phyloP scores from a whole-genome alignment of 164 flowering plant species.

The Liquidambar formosana region DNA sequence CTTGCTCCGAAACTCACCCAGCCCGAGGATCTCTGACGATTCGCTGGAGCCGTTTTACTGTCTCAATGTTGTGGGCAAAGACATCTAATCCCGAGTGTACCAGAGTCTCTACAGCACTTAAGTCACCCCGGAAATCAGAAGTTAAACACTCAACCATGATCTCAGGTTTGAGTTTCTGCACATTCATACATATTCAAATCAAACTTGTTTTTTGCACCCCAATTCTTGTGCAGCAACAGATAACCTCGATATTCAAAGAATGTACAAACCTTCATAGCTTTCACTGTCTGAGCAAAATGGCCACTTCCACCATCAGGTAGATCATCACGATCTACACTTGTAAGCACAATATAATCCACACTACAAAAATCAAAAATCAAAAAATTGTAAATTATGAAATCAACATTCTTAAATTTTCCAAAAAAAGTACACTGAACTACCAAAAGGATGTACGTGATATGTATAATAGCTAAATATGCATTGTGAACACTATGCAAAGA shows the following conservation, averaged over 20 bases:
- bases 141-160: constrained; percentile 95
- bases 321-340: constrained; percentile 98
- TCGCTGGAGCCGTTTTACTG: constrained; percentile 89
- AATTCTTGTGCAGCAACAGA: neutral
- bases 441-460: too few relatives aligned
- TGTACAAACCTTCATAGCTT: constrained; percentile 76
- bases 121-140: constrained; percentile 91
- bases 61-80: constrained; percentile 95
- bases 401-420: neutral
- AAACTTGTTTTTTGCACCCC: neutral
- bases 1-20: constrained; percentile 49
- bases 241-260: neutral
- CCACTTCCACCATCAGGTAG: constrained; percentile 97
- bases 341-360: constrained; percentile 91
- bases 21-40: constrained; percentile 95
- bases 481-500: neutral
- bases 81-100: constrained; percentile 92
- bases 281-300: constrained; percentile 86
- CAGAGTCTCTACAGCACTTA: constrained; percentile 64
- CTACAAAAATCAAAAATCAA: constrained; percentile 37
- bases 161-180: constrained; percentile 82
- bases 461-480: too few relatives aligned
- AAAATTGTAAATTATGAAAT: neutral
- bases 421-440: neutral
- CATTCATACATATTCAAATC: constrained; percentile 3